Base-by-base conservation (phyloP, 306 rosid genomes). In the Casuarina cunninghamiana region DNA sequence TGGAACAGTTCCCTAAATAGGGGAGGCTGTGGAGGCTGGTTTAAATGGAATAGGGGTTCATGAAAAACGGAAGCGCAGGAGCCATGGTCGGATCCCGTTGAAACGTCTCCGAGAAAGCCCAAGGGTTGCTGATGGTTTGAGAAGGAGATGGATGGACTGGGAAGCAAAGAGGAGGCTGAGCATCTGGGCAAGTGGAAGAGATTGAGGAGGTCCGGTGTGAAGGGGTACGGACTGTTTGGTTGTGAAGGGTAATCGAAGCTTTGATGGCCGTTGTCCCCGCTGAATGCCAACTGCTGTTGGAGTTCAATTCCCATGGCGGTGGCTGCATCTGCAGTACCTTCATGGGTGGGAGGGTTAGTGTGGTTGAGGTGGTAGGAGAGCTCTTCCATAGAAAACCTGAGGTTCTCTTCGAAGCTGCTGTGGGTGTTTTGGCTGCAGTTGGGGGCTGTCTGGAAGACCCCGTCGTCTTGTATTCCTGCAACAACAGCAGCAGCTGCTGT, bases 21-120 rank as follows among this genome's bases (percentile, higher is more conserved):
- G 0, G 97, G 96, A 41, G 97, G 99, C 68, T 91, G 97, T 42
- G 97, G 97, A 70, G 97, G 97, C 65, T 92, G 87, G 83, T 92
- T 92, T 81, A 91, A 73, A 76, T 91, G 98, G 73, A 91, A 84
- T 35, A 95, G 78, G 3, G 95, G 97, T 77, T 95, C 95, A 65
- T 84, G 87, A 74, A 81, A 80, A 57, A 83, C 89, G 4, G 92
- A 83, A 4, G 89, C 83, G 10, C 85, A 86, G 21, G 87, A 76
- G 32, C 90, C 65, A 63, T 53, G 85, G 51, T 88, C 90, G 6
- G 84, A 61, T 10, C 84, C 90, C 13, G 84, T 75, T 8, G 88
- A 89, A 77, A 85, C 70, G 71, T 92, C 97, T 35, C 86, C 90
- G 9, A 89, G 83, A 80, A 81, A 89, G 4, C 74, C 75, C 77